Percentiles rank a stretch among this genome's conserved stretches.
Evolutionary conservation across 176 grass and related monocot species (phyloP).

Genomic region (Bolboschoenus planiculmis): DNA sequence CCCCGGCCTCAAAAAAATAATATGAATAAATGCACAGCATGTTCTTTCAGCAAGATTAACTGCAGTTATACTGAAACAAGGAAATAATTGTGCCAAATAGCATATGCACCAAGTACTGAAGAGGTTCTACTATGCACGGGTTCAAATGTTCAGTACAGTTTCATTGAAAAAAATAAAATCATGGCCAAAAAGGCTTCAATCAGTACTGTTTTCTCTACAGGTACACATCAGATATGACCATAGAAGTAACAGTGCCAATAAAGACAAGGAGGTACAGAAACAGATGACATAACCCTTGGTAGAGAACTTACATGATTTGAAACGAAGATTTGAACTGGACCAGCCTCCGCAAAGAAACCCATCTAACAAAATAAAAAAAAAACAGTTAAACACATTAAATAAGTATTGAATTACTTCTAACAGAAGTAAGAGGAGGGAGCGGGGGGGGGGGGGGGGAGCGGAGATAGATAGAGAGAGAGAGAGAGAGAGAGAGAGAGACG

Average conservation of each 20-base stretch:
- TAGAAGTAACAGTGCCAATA: neutral
- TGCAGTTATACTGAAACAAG: neutral
- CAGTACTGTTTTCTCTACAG: neutral
- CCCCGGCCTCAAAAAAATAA: no score
- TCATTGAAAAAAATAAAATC: neutral
- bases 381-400: neutral
- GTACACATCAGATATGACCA: neutral
- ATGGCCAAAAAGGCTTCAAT: neutral
- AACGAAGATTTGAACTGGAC: conserved; percentile 92
- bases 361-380: conserved; percentile 67
- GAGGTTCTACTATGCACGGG: no score
- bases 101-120: neutral
- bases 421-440: neutral
- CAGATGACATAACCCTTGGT: neutral
- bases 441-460: neutral
- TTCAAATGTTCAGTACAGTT: neutral
- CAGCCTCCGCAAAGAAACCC: conserved; percentile 96
- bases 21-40: no score
- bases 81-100: neutral
- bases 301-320: conserved; percentile 86
- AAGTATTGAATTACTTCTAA: neutral
- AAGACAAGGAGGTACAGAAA: neutral
- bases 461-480: neutral
- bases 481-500: neutral
- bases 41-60: neutral